Evolutionary conservation across 2,329 filamentous ascomycete genomes (phyloP), one percentile per base, ranked within the genome.

Genomic region (Pseudocercospora macadamiae): DNA sequence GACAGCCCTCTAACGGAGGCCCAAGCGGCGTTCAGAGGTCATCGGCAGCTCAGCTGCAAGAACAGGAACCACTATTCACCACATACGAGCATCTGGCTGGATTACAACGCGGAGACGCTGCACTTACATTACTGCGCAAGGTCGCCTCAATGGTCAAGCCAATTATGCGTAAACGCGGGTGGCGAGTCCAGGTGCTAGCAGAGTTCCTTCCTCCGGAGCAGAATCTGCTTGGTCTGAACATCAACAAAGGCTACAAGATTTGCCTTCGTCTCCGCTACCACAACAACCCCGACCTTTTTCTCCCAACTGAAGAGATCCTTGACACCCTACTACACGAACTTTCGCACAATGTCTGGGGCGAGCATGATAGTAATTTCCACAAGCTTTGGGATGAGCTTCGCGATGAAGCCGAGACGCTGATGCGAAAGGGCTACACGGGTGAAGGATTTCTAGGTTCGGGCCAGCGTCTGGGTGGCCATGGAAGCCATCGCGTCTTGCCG

Each of bases 261-360:
- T 89, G 90, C 64, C 80, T 97, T 19, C 86, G 93, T 42, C 79
- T 97, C 59, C 87, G 93, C 56, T 88, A 95, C 74, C 80, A 89
- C 4, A 81, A 84, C 67, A 90, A 96, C 71, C 82, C 84, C 8
- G 85, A 80, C 36, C 87, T 91, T 67, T 97, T 97, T 69, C 75
- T 96, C 18, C 87, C 89, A 1, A 77, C 93, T 57, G 91, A 97
- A 70, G 80, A 89, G 64, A 83, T 96, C 6, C 82, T 91, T 42
- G 92, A 97, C 74, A 97, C 93, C 0, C 89, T 97, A 86, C 85
- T 97, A 18, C 93, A 97, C 72, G 93, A 97, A 79, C 84, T 97
- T 2, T 88, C 86, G n/a, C 93, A 97, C 70, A 96, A 89, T 64
- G 84, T 91, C 9, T 86, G 89, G 73, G 91, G 91, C 0, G 90